Percentiles rank a stretch among this genome's conserved stretches.
Evolutionary conservation across 2,329 filamentous ascomycete genomes (phyloP).

Genomic region (Fusarium sp.): DNA sequence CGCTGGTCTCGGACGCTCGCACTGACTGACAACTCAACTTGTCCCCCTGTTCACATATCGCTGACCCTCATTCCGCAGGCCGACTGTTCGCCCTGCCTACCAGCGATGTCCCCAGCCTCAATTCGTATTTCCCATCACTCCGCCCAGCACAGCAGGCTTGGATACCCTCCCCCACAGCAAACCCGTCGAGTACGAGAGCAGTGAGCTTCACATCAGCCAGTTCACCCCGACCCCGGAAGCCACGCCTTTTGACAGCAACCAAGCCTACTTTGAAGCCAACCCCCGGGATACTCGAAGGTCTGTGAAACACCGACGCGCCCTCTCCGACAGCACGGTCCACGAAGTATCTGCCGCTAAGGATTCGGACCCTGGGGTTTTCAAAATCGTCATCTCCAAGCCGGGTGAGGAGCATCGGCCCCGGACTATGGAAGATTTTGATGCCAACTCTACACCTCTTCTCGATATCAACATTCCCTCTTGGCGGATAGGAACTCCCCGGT

Average conservation of each 20-base stretch:
- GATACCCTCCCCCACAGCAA: constrained; percentile 56
- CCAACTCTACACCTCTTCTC: constrained; percentile 65
- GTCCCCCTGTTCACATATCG: constrained; percentile 26
- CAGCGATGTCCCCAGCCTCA: constrained; percentile 71
- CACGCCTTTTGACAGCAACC: constrained; percentile 52
- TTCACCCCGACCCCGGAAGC: constrained; percentile 58
- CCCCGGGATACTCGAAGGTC: constrained; percentile 36
- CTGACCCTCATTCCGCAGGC: constrained; percentile 56
- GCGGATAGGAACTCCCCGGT: constrained; percentile 83
- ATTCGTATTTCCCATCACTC: constrained; percentile 71
- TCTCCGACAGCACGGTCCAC: constrained; percentile 82
- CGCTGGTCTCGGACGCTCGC: constrained; percentile 10
- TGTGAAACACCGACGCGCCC: constrained; percentile 68
- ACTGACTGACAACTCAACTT: constrained; percentile 14
- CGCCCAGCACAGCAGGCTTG: constrained; percentile 69
- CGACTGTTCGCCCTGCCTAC: constrained; percentile 70
- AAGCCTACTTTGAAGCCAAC: constrained; percentile 47
- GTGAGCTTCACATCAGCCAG: constrained; percentile 49
- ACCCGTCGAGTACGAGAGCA: constrained; percentile 39
- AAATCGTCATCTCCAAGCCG: constrained; percentile 82
- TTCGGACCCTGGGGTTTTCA: constrained; percentile 76
- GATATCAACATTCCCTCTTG: constrained; percentile 86
- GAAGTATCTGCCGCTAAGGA: constrained; percentile 67
- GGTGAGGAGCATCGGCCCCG: constrained; percentile 70
- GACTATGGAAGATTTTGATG: constrained; percentile 69